phyloP scores from a whole-genome alignment of 1,284 basidiomycete species.

The Melampsora americana region DNA sequence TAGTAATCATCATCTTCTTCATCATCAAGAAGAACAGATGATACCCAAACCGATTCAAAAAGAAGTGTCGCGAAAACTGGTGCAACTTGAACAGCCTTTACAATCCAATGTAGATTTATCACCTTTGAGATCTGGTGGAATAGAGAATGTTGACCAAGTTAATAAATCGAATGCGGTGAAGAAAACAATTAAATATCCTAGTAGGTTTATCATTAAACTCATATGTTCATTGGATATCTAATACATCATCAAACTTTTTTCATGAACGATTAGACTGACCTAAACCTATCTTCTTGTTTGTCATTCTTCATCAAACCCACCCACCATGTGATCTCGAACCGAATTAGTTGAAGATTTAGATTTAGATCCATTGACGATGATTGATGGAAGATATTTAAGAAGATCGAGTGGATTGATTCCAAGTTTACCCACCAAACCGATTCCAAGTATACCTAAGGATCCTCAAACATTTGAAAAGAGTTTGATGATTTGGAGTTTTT shows the following conservation, averaged over 20 bases:
- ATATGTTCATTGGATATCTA: not conserved
- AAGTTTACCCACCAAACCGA: slow-evolving; percentile 26
- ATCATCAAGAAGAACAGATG: not conserved
- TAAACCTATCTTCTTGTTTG: not conserved
- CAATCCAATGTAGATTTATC: too few relatives aligned
- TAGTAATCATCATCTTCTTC: too few relatives aligned
- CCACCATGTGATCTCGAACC: not conserved
- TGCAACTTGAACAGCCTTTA: too few relatives aligned
- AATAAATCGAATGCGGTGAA: slow-evolving; percentile 14
- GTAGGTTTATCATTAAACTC: not conserved
- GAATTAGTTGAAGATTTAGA: slow-evolving; percentile 40
- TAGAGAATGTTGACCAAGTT: not conserved
- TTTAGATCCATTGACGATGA: slow-evolving; percentile 32
- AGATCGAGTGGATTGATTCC: not conserved
- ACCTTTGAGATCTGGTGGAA: too few relatives aligned
- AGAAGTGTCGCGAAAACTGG: too few relatives aligned
- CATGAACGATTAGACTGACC: too few relatives aligned
- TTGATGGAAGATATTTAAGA: slow-evolving; percentile 34
- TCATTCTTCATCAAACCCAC: not conserved
- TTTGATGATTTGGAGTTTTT: slow-evolving; percentile 37
- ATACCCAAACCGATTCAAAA: not conserved
- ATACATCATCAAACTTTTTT: not conserved
- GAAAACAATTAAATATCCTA: slow-evolving; percentile 40
- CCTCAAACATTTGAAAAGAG: slow-evolving; percentile 11
- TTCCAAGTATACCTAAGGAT: not conserved